Evolutionary conservation across 1,139 yeast genomes (phyloP).

Genomic region (Zygotorulaspora mrakii): DNA sequence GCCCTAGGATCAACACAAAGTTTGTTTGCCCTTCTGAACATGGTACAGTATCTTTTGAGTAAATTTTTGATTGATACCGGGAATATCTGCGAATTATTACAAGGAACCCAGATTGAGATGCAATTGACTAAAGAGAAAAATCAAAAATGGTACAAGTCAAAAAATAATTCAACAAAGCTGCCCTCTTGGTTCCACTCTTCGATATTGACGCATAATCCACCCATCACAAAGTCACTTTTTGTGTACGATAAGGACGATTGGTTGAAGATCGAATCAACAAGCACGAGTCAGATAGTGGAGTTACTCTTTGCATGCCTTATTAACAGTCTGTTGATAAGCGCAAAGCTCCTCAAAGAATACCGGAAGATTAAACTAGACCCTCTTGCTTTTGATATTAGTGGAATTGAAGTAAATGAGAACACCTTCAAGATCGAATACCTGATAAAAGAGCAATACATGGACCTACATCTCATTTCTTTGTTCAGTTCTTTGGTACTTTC

Average conservation of each 20-base stretch:
- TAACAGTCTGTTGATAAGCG: conserved; percentile 19
- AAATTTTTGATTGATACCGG: conserved; percentile 22
- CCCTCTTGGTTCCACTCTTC: conserved; percentile 31
- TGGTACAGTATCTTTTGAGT: conserved; percentile 26
- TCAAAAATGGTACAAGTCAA: conserved; percentile 14
- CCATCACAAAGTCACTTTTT: conserved; percentile 39
- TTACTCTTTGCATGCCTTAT: conserved; percentile 25
- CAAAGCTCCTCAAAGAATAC: conserved; percentile 22
- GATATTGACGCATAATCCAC: conserved; percentile 36
- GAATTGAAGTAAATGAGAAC: conserved; percentile 4
- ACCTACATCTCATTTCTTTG: conserved; percentile 35
- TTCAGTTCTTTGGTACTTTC: conserved; percentile 35
- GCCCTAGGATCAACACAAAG: conserved; percentile 29
- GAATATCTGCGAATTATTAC: conserved; percentile 12
- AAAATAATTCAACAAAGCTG: conserved; percentile 13
- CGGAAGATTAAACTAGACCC: conserved; percentile 17
- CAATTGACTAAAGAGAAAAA: conserved; percentile 7
- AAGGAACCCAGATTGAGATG: conserved; percentile 7
- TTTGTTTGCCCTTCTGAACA: conserved; percentile 33
- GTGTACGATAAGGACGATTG: conserved; percentile 28
- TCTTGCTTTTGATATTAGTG: conserved; percentile 10
- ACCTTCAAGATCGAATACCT: conserved; percentile 29
- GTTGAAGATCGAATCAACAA: conserved; percentile 22
- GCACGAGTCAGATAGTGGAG: conserved; percentile 11
- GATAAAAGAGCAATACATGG: conserved; percentile 32